Evolutionary conservation across 2,329 filamentous ascomycete genomes (phyloP), one percentile per base, ranked within the genome.

Genomic region (Talaromyces sp.): DNA sequence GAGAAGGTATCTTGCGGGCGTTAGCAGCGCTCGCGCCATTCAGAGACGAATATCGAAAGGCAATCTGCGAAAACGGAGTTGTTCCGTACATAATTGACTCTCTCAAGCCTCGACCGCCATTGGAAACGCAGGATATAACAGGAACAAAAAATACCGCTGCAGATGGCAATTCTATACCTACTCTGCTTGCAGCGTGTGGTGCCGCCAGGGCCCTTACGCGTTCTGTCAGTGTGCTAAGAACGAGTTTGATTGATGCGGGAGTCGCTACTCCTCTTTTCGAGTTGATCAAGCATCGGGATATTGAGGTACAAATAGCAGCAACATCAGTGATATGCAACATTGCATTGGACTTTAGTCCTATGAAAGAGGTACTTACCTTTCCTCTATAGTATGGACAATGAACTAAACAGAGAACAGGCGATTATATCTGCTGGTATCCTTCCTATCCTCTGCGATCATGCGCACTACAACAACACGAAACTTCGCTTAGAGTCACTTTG

Each of bases 401-500:
- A 50, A 43, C 50, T 63, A 47, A 22, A 14, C 13, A 70, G 52
- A 22, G 65, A 57, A 60, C 70, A 94, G 88, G 83, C 88, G 50
- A 87, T 97, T 39, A 84, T 90, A 7, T 87, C 90, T 58, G 86
- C 86, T 5, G 91, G 91, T 7, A 86, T 95, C 1, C 84, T 97
- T 69, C 87, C 87, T 67, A 86, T 90, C 0, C 82, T 98, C 1
- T 96, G 93, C 73, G 87, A 91, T 70, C 91, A 97, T 74, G 92
- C 93, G 1, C 91, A 91, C 75, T 95, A 91, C 0, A 84, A 86
- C 56, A 91, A 94, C 72, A 86, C 90, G n/a, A 87, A 89, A 56
- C 82, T 98, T 62, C 87, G 92, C 27, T 83, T 96, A 31, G 93
- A 95, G 71, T 93, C 93, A 24, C 79, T 99, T 1, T 99, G 95